Conservation (phyloP, 2,329 filamentous ascomycete species). For the Zymoseptoria pseudotritici region DNA sequence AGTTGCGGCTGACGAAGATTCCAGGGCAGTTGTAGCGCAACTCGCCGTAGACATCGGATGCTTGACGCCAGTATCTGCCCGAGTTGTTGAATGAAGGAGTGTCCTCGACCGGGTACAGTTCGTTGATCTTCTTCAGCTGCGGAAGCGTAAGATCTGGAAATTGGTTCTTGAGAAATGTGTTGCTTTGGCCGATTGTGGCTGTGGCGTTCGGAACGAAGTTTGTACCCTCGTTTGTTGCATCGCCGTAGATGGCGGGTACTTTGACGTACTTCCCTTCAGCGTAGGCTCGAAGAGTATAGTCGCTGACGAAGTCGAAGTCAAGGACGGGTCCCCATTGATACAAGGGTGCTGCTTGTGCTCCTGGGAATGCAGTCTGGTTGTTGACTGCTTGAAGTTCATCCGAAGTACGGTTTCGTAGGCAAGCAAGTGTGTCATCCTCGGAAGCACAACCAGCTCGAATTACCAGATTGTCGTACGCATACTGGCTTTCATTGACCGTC, state of each 20-base stretch:
- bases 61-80: conserved; percentile 53
- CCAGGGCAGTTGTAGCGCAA: conserved; percentile 59
- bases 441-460: conserved; percentile 42
- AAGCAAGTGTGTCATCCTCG: conserved; percentile 38
- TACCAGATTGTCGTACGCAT: conserved; percentile 46
- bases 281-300: conserved; percentile 45
- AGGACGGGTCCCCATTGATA: conserved; percentile 47
- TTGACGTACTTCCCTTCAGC: conserved; percentile 43
- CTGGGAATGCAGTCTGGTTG: conserved; percentile 40
- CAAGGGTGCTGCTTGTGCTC: conserved; percentile 36
- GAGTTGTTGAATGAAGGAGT: conserved; percentile 39
- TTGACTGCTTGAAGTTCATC: conserved; percentile 41
- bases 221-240: conserved; percentile 59
- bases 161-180: conserved; percentile 51
- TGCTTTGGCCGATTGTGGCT: conserved; percentile 41
- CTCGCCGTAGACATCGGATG: conserved; percentile 55
- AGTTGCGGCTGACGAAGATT: conserved; percentile 45
- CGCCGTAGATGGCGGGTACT: conserved; percentile 48
- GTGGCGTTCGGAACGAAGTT: conserved; percentile 49
- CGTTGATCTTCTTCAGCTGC: conserved; percentile 47
- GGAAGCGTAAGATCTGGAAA: conserved; percentile 48
- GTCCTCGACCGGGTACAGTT: conserved; percentile 48
- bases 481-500: conserved; percentile 44
- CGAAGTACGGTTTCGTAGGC: conserved; percentile 42
- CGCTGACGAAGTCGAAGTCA: conserved; percentile 44